A percentile compares a stretch with the other conserved stretches of the same genome.
Evolutionary conservation across 208 protist species (phyloP).

Genomic region (Herpetomonas tarakana): DNA sequence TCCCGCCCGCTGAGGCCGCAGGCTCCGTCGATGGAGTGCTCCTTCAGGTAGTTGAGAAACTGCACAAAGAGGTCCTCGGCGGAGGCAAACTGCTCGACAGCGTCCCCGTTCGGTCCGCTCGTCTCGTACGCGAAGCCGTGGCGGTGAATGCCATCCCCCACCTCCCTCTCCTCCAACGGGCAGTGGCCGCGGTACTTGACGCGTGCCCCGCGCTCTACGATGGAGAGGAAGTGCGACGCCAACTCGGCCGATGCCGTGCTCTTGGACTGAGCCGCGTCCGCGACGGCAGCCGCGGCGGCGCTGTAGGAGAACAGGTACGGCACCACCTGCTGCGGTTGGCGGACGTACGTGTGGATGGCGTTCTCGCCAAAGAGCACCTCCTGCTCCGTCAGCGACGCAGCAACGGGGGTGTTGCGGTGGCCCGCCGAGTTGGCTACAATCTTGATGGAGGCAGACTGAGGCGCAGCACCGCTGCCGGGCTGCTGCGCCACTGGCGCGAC

Average conservation of each 20-base stretch:
- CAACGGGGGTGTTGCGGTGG: conserved; percentile 67
- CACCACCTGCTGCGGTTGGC: conserved; percentile 70
- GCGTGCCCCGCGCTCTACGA: conserved; percentile 39
- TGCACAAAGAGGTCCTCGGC: conserved; percentile 72
- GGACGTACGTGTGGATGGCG: conserved; percentile 55
- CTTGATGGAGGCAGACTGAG: conserved; percentile 30
- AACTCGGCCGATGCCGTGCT: conserved; percentile 1
- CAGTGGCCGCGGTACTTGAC: conserved; percentile 61
- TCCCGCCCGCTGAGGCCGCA: conserved; percentile 46
- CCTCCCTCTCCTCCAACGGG: conserved; percentile 23
- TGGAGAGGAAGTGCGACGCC: conserved; percentile 18
- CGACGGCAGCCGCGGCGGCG: conserved; percentile 44
- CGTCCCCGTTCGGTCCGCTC: conserved; percentile 20
- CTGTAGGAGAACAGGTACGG: conserved; percentile 77
- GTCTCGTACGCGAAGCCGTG: conserved; percentile 51
- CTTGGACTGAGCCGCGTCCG: conserved; percentile 18
- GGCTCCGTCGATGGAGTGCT: conserved; percentile 67
- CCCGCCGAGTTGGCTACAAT: conserved; percentile 79
- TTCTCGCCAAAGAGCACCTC: conserved; percentile 83
- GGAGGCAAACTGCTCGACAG: conserved; percentile 40
- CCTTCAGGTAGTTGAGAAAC: conserved; percentile 85
- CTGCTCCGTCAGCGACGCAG: conserved; percentile 64
- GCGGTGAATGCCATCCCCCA: conserved; percentile 12
- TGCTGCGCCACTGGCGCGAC: conserved; percentile 40
- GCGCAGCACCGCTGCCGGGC: not conserved